Base-by-base conservation (phyloP, 495 filamentous ascomycete genomes). In the Aspergillus sclerotiicarbonarius region DNA sequence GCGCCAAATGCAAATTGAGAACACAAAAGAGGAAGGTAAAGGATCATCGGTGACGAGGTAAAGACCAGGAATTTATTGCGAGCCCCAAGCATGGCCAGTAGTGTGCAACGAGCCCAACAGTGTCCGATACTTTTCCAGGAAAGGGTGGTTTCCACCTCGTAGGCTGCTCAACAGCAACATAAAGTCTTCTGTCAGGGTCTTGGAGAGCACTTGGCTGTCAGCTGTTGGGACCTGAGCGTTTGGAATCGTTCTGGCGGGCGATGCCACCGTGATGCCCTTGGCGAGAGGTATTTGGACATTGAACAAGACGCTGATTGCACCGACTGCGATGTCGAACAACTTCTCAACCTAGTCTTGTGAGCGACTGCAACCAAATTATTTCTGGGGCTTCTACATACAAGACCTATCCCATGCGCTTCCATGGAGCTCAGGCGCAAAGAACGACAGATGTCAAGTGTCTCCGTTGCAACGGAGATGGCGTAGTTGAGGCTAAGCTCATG, bases 371-470 rank as follows among this genome's bases (percentile, higher is more conserved):
- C 15, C n/a, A n/a, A 46, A 32, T 19, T 16, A 19, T 37, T 31
- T 8, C 15, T 33, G 39, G 13, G 25, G 18, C 37, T 15, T 10
- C 18, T 39, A 73, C 83, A 69, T 76, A 91, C 88, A 61, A 91
- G 68, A 25, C 85, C 85, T 47, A 91, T 84, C 44, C 81, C 88
- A 69, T 89, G 85, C 4, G 89, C 82, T 65, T 91, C 88, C 77
- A 91, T 86, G 1, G 87, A 84, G 56, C 63, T 85, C 59, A 66
- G 78, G 67, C 52, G 78, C 77, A 71, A 89, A 82, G 47, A 81
- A 77, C 41, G 86, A 83, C 78, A 91, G 78, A 56, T 81, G 73
- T 53, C 89, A 66, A 59, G 90, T 62, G 67, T 90, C 20, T 67
- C 87, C 33, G 86, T 77, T 7, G 89, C 83, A 58, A 91, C 80